Evolutionary conservation across 495 filamentous ascomycete genomes (phyloP), one percentile per base, ranked within the genome.

Genomic region (Talaromyces borbonicus): DNA sequence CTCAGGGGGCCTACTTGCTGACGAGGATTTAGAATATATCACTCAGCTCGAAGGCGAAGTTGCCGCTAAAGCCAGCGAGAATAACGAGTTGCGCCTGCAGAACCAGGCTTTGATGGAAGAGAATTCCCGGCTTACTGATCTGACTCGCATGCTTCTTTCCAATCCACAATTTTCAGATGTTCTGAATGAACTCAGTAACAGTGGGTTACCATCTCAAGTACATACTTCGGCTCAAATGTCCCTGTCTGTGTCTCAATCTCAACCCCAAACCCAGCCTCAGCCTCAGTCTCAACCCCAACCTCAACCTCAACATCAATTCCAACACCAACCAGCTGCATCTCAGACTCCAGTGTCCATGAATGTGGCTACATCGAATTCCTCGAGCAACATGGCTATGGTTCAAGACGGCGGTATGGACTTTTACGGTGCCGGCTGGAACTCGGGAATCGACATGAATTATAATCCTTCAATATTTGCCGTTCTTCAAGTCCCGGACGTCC

Each of bases 41-140:
- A 74, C 74, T 46, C 85, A 94, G 57, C 83, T 96, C n/a, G 89
- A 96, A 64, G 72, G 73, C 48, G 86, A 95, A 62, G 75, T 95
- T 47, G 81, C 85, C 4, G 63, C 64, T 48, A 84, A 85, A 60
- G 75, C 77, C 15, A 79, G 71, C 48, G 86, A 93, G 57, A 73
- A 78, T 49, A 77, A 77, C 36, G 79, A 86, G n/a, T 70, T 90
- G 4, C 76, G 79, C 32, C 57, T 71, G 1, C 73, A 88, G 56
- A 94, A 92, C 72, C 72, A 75, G 26, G 77, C 72, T 12, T 72
- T 96, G 24, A 67, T 73, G 51, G 81, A 89, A 31, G 87, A 94
- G 65, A 94, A 93, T 65, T 72, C 75, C 46, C 84, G 84, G 45
- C 72, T 88, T 32, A 79, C 77, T 15, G 80, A 84, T 46, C 74